Evolutionary conservation across 192 early-diverging fungal genomes (phyloP), one percentile per base, ranked within the genome.

Genomic region (Coemansia sp.): DNA sequence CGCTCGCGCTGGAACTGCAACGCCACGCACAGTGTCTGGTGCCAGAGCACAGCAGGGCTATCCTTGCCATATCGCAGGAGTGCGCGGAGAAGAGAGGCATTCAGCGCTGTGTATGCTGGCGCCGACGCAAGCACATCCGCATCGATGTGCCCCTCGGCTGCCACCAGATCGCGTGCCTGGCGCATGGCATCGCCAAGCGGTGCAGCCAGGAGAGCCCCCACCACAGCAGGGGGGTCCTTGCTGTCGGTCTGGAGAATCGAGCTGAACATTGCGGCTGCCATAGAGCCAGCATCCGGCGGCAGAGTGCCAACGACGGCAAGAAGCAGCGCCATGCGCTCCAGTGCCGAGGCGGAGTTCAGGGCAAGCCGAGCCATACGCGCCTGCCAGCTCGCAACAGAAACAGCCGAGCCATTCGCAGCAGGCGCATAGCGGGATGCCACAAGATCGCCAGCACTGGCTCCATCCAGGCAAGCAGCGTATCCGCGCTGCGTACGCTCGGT

Each of bases 401-500:
- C 64, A 0, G 61, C 29, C 1, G 67, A 45, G 11, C 69, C 64
- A 19, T 45, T 48, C 33, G 76, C 33, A 9, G 45, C 55, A 1
- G 65, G 65, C 36, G 62, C 61, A 40, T 55, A n/a, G 44, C 27
- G 3, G 15, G 13, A 20, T 53, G 15, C 55, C 4, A 40, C 29
- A 4, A 38, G 14, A 0, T 19, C 29, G 34, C 55, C 2, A 9
- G 52, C 52, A 9, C 17, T 9, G 52, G 27, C 17, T 8, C 20
- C 15, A 9, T 59, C 56, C 27, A 31, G 19, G 25, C 31, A 38
- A 0, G 55, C 72, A 1, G 55, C 57, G 6, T 41, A 63, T 13
- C 78, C 72, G 17, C 78, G 72, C 68, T 81, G 68, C 25, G 65
- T 50, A 14, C 76, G 71, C 45, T 79, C 76, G 2, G 76, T 59